Evolutionary conservation across 1,139 yeast genomes (phyloP), one percentile per base, ranked within the genome.

Genomic region (Taiozyma sp.): DNA sequence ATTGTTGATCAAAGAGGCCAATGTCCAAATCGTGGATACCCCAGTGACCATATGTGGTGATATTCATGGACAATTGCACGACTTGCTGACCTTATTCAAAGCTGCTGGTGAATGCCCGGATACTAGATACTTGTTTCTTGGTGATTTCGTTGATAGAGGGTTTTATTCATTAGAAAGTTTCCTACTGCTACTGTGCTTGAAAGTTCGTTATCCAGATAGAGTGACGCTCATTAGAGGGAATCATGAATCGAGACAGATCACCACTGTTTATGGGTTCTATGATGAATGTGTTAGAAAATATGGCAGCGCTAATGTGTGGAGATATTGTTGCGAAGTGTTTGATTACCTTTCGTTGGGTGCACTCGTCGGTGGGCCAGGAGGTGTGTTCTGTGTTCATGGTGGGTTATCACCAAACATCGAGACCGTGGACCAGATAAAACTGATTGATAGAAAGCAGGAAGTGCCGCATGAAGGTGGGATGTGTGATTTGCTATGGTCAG

Each of bases 1-100:
- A 57, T 84, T 93, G 43, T 75, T 93, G 59, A 91, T 90, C 66
- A 83, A 81, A 59, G 99, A 95, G 72, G 87, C 91, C 57, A 93
- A 95, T 67, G 97, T 93, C 46, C 96, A 91, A 65, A 90, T 91
- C 7, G 97, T 93, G 43, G 88, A 85, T 60, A 95, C 96, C 1
- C 99, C 99, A 3, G 97, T 89, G 47, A 91, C 98, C n/a, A 88
- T 93, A 47, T 95, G 99, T 72, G 99, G 99, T 50, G 98, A 93
- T 67, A 93, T 93, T 43, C 99, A 93, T 67, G 99, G 99, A 16
- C 99, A 93, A 70, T 80, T 93, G 57, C 98, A 95, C 70, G 99
- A 93, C 69, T 72, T 93, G 57, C 74, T 93, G 68, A 96, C 95
- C 56, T 74, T 93, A 49, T 91, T 93, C 71, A 84, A 88, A 60